A percentile compares a stretch with the other conserved stretches of the same genome.
Conservation (phyloP, 495 filamentous ascomycete species). For the Neurospora sp. region DNA sequence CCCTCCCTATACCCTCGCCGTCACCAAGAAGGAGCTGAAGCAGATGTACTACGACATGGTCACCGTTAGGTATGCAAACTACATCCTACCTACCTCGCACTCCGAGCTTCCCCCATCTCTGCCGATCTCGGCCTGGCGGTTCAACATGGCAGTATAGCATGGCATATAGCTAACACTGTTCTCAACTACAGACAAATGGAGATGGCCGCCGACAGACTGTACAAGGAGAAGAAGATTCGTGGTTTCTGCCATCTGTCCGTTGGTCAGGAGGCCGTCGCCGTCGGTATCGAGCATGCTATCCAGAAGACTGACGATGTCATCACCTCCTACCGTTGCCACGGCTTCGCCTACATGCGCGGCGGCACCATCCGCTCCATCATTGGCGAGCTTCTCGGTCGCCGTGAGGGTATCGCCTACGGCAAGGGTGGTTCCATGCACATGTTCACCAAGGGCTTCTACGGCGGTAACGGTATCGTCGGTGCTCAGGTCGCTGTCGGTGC, state of each 20-base stretch:
- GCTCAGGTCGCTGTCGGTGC: slow-evolving; percentile 97
- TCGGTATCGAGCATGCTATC: slow-evolving; percentile 94
- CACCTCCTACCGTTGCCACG: slow-evolving; percentile 97
- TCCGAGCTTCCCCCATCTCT: not conserved
- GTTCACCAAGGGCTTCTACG: slow-evolving; percentile 97
- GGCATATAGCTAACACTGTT: not conserved
- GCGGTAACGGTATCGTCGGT: slow-evolving; percentile 97
- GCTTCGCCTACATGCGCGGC: slow-evolving; percentile 94
- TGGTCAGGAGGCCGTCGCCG: slow-evolving; percentile 94
- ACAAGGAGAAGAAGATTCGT: slow-evolving; percentile 99
- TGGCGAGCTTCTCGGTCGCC: slow-evolving; percentile 87
- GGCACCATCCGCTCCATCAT: slow-evolving; percentile 88
- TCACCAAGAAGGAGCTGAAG: slow-evolving; percentile 95
- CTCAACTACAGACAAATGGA: slow-evolving; percentile 74
- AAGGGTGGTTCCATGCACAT: slow-evolving; percentile 99
- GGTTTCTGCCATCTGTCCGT: slow-evolving; percentile 98
- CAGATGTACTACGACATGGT: slow-evolving; percentile 99
- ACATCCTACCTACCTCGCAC: not conserved
- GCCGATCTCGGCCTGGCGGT: not conserved
- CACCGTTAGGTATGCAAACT: slow-evolving; percentile 59
- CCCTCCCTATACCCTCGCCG: slow-evolving; percentile 77
- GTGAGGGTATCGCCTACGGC: slow-evolving; percentile 94
- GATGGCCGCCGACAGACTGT: slow-evolving; percentile 93
- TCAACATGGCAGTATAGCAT: not conserved
- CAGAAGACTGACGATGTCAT: slow-evolving; percentile 85